phyloP scores from a whole-genome alignment of 805 yeast species.

The Saccharomycopsis malanga region DNA sequence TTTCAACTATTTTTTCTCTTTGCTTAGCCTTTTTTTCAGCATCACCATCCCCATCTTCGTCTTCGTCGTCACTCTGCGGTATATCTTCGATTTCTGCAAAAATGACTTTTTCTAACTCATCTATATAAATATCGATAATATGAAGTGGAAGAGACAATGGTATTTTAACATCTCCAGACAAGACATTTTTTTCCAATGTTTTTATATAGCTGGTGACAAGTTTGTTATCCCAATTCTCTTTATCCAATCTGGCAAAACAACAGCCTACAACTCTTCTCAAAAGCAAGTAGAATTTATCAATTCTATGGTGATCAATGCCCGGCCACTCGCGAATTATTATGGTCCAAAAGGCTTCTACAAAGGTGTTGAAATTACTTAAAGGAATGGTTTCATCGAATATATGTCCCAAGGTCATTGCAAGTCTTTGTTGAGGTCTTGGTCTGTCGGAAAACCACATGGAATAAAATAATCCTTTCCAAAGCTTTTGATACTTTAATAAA shows the following conservation, averaged over 20 bases:
- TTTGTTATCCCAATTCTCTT: conserved; percentile 46
- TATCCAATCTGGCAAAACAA: conserved; percentile 49
- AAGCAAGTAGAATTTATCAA: conserved; percentile 79
- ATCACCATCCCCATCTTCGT: conserved; percentile 23
- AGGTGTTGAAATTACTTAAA: conserved; percentile 37
- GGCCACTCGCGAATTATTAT: conserved; percentile 79
- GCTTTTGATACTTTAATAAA: conserved; percentile 58
- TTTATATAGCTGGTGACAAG: conserved; percentile 40
- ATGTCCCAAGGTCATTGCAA: conserved; percentile 67
- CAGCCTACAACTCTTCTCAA: conserved; percentile 70
- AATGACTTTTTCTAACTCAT: conserved; percentile 69
- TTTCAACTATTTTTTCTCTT: conserved; percentile 17
- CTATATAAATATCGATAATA: conserved; percentile 73
- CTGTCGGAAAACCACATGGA: conserved; percentile 97
- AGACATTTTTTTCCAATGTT: conserved; percentile 35
- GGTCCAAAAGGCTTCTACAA: conserved; percentile 74
- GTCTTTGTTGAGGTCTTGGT: conserved; percentile 82
- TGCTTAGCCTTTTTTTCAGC: neutral
- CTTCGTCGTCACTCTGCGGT: conserved; percentile 31
- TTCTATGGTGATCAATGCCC: conserved; percentile 69
- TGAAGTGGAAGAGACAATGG: conserved; percentile 81
- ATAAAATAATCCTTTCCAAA: conserved; percentile 94
- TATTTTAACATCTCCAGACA: conserved; percentile 51
- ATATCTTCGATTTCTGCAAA: conserved; percentile 41
- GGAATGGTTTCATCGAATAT: conserved; percentile 42